Evolutionary conservation across 495 filamentous ascomycete species (phyloP).

Genomic region (Podospora pseudopauciseta): DNA sequence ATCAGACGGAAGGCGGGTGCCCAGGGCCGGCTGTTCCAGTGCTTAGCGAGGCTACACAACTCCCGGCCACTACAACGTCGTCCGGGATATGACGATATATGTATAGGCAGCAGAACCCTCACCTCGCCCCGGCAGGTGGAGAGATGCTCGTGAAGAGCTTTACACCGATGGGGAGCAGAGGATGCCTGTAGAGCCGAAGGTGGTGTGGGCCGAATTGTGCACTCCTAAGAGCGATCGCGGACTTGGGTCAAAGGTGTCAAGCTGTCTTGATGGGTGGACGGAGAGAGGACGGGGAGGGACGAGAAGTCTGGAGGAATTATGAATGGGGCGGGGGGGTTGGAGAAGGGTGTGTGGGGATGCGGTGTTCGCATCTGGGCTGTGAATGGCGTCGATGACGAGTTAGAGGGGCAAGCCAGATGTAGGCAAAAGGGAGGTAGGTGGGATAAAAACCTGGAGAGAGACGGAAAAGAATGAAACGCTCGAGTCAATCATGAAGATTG

Average conservation of each 20-base stretch:
- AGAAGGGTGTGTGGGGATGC: not conserved
- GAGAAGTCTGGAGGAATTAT: not conserved
- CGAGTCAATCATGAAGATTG: not conserved
- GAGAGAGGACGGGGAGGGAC: not conserved
- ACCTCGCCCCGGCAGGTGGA: not conserved
- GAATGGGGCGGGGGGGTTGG: not conserved
- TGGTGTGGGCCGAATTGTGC: not conserved
- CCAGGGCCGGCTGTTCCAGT: constrained; percentile 13
- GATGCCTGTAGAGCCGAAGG: constrained; percentile 3
- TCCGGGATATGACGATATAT: constrained; percentile 15
- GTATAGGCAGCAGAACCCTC: constrained; percentile 1
- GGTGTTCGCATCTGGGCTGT: not conserved
- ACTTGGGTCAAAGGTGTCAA: not conserved
- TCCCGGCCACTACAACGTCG: constrained; percentile 18
- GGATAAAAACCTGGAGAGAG: no score
- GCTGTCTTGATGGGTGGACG: not conserved
- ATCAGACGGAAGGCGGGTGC: constrained; percentile 24
- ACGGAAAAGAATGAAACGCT: no score
- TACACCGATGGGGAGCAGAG: not conserved
- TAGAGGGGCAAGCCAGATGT: no score
- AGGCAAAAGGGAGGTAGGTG: no score
- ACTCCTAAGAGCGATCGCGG: not conserved
- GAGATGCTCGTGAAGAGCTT: not conserved
- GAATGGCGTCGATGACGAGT: constrained; percentile 3
- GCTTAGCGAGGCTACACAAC: constrained; percentile 24